Evolutionary conservation across 345 rosid species (phyloP), one percentile per base, ranked within the genome.

Genomic region (Noccaea caerulescens): DNA sequence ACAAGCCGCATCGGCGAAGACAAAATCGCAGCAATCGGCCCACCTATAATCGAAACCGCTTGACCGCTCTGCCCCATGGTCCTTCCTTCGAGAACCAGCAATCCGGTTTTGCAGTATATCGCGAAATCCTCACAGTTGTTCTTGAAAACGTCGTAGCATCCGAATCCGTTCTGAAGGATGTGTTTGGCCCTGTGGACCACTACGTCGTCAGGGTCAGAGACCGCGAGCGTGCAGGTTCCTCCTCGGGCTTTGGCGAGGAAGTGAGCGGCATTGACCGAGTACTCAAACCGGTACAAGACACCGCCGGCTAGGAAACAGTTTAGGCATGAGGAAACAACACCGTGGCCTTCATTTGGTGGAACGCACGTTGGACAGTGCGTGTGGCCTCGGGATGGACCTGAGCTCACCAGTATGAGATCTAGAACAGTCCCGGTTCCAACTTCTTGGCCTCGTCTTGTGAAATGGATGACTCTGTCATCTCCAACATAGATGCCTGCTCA

Each of bases 251-350:
- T 91, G 6, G 91, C 90, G 0, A 93, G 81, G 63, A 89, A 93
- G 75, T 81, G 86, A 60, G 96, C 90, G 0, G 93, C 87, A 33
- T 46, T 83, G 55, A 91, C 99, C 0, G 87, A 82, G 73, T 94
- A 94, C 81, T 84, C 84, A 30, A 94, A 94, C 8, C 91, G 88
- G 33, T 86, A 94, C 76, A 91, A 54, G 53, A 83, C 52, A 18
- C 99, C 96, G 12, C 96, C 93, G 6, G 91, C 84, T 58, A 94
- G 88, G 83, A 94, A 94, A 79, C 99, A 94, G 68, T 80, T 81
- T 2, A 94, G 73, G 85, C 99, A 94, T 0, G 99, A 87, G 52
- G 85, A 81, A 18, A 89, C 71, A 13, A 94, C 99, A 1, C 95
- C 96, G 1, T 81, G 83, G 32, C 79, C 90, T 46, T 64, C 88